Evolutionary conservation across 192 early-diverging fungal genomes (phyloP).

Genomic region (Podila horticola): DNA sequence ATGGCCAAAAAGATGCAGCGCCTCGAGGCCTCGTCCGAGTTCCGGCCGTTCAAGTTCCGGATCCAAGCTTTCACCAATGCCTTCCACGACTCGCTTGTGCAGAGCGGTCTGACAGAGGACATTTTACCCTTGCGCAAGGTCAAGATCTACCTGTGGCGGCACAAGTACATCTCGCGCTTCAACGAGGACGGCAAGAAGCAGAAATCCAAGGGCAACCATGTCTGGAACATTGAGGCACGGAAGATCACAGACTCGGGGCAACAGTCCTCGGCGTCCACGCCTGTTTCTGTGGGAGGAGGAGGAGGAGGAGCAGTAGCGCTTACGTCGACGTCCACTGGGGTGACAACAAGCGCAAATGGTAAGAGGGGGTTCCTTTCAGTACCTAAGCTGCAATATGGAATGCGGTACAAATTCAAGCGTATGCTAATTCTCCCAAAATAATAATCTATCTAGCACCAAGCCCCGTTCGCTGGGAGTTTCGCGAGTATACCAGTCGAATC

Average conservation of each 20-base stretch:
- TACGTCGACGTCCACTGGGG: too few relatives aligned
- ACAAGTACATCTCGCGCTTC: conserved; percentile 80
- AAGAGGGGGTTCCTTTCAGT: too few relatives aligned
- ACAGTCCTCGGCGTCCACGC: background rate
- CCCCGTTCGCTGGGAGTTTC: conserved; percentile 71
- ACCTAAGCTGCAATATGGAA: too few relatives aligned
- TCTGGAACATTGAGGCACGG: conserved; percentile 86
- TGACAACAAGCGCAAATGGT: too few relatives aligned
- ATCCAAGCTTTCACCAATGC: conserved; percentile 85
- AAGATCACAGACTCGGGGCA: conserved; percentile 59
- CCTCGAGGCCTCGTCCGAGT: conserved; percentile 73
- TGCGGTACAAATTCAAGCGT: too few relatives aligned
- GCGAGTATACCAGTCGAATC: conserved; percentile 77
- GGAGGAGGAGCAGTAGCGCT: background rate
- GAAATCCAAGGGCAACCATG: conserved; percentile 83
- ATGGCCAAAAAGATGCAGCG: conserved; percentile 84
- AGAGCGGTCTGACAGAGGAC: conserved; percentile 70
- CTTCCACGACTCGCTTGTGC: conserved; percentile 72
- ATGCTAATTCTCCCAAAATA: background rate
- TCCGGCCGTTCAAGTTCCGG: conserved; percentile 81
- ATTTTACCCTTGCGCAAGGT: conserved; percentile 71
- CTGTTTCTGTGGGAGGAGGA: background rate
- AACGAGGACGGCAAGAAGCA: conserved; percentile 85
- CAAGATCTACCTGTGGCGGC: conserved; percentile 78
- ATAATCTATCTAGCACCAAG: background rate